Conservation (phyloP, 169 alveolate species). For the Eimeria falciformis region DNA sequence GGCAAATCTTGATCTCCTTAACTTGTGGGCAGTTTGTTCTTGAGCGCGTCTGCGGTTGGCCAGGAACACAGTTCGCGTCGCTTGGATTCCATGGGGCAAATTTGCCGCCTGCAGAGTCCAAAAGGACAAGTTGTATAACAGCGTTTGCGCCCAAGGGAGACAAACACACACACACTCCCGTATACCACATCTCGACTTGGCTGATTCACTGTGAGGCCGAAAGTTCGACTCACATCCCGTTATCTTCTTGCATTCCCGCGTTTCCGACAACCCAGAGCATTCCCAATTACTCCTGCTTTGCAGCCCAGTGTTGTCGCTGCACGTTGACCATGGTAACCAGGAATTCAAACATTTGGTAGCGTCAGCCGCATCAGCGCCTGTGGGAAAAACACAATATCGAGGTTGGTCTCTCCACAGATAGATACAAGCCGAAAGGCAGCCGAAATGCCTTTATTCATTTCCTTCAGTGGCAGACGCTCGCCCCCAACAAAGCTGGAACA, state of each 20-base stretch:
- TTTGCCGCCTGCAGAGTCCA: constrained; percentile 37
- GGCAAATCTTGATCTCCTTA: constrained; percentile 5
- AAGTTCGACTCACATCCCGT: constrained; percentile 19
- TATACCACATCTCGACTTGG: too few species aligned
- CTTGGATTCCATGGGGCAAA: constrained; percentile 43
- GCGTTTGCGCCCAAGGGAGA: not conserved
- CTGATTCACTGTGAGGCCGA: not conserved
- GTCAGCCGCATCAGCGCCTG: constrained; percentile 26
- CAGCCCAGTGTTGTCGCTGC: constrained; percentile 15
- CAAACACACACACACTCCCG: not conserved
- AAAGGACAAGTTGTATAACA: not conserved
- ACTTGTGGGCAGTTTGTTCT: constrained; percentile 20
- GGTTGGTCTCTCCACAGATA: not conserved
- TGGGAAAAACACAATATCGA: not conserved
- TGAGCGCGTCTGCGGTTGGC: constrained; percentile 37
- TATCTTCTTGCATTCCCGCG: constrained; percentile 10
- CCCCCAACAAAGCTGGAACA: not conserved
- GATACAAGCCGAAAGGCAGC: not conserved
- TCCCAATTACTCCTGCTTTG: not conserved
- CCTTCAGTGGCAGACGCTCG: not conserved
- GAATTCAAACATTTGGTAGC: not conserved
- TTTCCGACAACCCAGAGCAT: constrained; percentile 37
- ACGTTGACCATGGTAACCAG: constrained; percentile 43
- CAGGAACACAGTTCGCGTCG: not conserved
- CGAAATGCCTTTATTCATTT: not conserved